Evolutionary conservation across 768 basidiomycete genomes (phyloP), one percentile per base, ranked within the genome.

Genomic region (Hygrophorus russula): DNA sequence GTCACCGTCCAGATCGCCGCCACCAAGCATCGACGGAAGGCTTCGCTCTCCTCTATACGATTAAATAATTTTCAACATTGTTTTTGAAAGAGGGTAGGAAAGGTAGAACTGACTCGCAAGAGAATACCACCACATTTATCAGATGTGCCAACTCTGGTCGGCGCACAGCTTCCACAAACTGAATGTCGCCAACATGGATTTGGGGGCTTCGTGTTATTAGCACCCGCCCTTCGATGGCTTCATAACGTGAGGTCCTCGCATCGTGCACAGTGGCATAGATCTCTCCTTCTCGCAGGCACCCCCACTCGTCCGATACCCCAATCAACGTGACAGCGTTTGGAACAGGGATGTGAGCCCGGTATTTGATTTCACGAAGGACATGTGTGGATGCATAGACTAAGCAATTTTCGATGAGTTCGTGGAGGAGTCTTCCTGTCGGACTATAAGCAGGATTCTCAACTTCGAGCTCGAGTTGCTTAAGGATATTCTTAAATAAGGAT

Each of bases 1-100:
- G 42, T 74, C 72, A 4, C 72, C 73, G 48, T 75, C 73, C 36
- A 74, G 55, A 54, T 75, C 73, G 6, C 74, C 74, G 17, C 73
- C 74, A 19, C 73, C 73, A 12, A 76, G 64, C 46, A 61, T 64
- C 9, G 68, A 69, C 1, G 72, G 65, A 10, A 76, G 47, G 13
- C 69, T 56, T 42, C 72, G 62, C 30, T 59, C 30, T 7, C 72
- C 72, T 60, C 65, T 67, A 38, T 15, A 44, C 33, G 43, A 13
- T 45, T 9, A 31, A 18, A 14, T 28, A 0, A 47, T 39, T 34
- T 45, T 43, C 12, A 40, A 35, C 39, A 2, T 39, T 35, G 39
- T 27, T 2, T 27, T 24, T n/a, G 11, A 30, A 45, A 11, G 36
- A 39, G 3, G 13, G 18, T 13, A 15, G 36, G 19, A 15, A 34